Base-by-base conservation (phyloP, 2,329 filamentous ascomycete genomes). In the Arthroderma sp. region DNA sequence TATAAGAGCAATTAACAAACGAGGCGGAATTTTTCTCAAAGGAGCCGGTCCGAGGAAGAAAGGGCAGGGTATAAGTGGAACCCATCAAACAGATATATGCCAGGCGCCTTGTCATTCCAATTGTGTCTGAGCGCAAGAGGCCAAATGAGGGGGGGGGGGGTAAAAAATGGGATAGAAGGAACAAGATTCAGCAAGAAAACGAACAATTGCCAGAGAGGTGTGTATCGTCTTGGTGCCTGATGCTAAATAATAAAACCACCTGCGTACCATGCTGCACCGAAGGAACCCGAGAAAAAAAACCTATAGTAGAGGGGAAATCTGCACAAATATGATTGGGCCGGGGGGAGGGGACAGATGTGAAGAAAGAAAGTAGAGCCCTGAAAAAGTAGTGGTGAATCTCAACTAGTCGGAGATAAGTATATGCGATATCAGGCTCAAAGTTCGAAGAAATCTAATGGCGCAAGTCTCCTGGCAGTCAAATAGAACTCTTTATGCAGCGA, bases 231-330 rank as follows among this genome's bases (percentile, higher is more conserved):
- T 22, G 15, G 15, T 22, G 15, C 15, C 15, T 22, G 15, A 22
- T 22, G 15, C 15, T 22, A 42, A 6, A 42, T 36, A 34, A 42
- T 27, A 29, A 42, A 29, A 29, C 40, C 40, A 41, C 40, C 40
- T 36, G 32, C 31, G 36, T 36, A 42, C 40, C 40, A 42, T 42
- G 40, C 40, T 27, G 40, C 40, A 36, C 31, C 40, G 40, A 42
- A 29, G 15, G 29, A 28, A 34, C 32, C 31, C 40, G 32, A 36
- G 40, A 42, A 42, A 32, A 41, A 27, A 31, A 41, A 22, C 39
- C 29, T 15, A 32, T 41, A 31, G 39, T 11, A 32, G 31, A 31
- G 31, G 36, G 15, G 6, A 31, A 41, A 41, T 3, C 15, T 22
- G 15, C 15, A 41, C 27, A 28, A 42, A 29, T 11, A 34, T 9